Base-by-base conservation (phyloP, 2,329 filamentous ascomycete genomes). In the Colletotrichum liriopes region DNA sequence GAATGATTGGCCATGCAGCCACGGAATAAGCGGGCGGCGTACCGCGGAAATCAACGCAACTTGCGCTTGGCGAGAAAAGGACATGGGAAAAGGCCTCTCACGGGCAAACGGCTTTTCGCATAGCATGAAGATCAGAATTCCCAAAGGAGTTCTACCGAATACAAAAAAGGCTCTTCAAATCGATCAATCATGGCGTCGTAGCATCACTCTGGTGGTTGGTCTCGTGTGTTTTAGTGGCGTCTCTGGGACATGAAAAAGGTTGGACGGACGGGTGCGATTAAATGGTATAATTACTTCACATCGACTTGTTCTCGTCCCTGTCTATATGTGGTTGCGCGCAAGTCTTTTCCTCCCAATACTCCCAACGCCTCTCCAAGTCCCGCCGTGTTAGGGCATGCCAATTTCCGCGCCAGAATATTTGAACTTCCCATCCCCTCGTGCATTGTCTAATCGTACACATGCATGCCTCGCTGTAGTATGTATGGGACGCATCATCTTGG, bases 81-180 rank as follows among this genome's bases (percentile, higher is more conserved):
- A 73, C 72, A 74, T 60, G 71, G 64, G 59, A 69, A 65, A 64
- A 65, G 64, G 59, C 61, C 65, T 20, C 55, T 1, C 5, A 29
- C 41, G 6, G 32, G 68, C 59, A 52, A 41, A 69, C 56, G 72
- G 68, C 68, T 70, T 75, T 71, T 72, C 72, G 68, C 72, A 69
- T 72, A 74, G 72, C 73, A 75, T 74, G 62, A 75, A 67, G 65
- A 74, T 61, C 65, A 69, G 72, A 74, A 63, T 68, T 74, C 45
- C 71, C 61, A 65, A 54, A 65, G 73, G 68, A 18, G 23, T 70
- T 72, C 56, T 60, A 74, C 72, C 67, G 72, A 75, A 75, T 74
- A 71, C 69, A 72, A 74, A 65, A 74, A 74, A 45, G 70, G 70
- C 70, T 72, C 70, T 74, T 74, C 67, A 68, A 73, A 62, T 73